These are phyloP conservation scores for Trichoderma koningii DNA, from an alignment of 2,329 filamentous ascomycete genomes.

Conservation along the genomic window DNA sequence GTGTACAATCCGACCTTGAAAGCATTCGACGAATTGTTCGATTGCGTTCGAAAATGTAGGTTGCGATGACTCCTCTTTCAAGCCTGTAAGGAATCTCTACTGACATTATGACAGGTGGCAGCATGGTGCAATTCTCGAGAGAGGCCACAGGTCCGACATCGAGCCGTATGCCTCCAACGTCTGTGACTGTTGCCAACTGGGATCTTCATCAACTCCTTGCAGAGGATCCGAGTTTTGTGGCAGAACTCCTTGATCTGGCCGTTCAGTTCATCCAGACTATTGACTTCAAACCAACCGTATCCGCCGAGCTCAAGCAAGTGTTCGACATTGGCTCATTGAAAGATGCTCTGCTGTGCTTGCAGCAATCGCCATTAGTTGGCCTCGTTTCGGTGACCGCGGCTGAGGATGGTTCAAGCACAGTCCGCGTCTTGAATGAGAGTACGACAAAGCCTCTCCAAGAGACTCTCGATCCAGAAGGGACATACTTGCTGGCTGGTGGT, in stretches of 20 bases:
- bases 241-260: slow-evolving; percentile 35
- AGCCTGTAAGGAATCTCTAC: neutral
- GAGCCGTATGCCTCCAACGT: slow-evolving; percentile 26
- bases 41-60: slow-evolving; percentile 44
- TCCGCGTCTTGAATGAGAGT: slow-evolving; percentile 34
- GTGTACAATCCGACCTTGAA: slow-evolving; percentile 50
- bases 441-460: slow-evolving; percentile 36
- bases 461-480: slow-evolving; percentile 42
- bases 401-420: slow-evolving; percentile 24
- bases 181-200: slow-evolving; percentile 39
- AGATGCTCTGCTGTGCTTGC: slow-evolving; percentile 36
- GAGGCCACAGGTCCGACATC: slow-evolving; percentile 31
- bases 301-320: neutral
- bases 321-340: slow-evolving; percentile 34
- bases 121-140: slow-evolving; percentile 39
- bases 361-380: slow-evolving; percentile 35
- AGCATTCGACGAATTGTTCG: slow-evolving; percentile 37
- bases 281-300: slow-evolving; percentile 4
- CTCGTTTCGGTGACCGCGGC: slow-evolving; percentile 30
- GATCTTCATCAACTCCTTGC: slow-evolving; percentile 40
- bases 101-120: slow-evolving; percentile 35
- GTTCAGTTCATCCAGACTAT: slow-evolving; percentile 21
- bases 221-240: slow-evolving; percentile 40
- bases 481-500: slow-evolving; percentile 59
- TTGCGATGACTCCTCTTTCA: neutral